A percentile compares a stretch with the other conserved stretches of the same genome.
Conservation (phyloP, 495 filamentous ascomycete genomes). For the Articulospora tetracladia region DNA sequence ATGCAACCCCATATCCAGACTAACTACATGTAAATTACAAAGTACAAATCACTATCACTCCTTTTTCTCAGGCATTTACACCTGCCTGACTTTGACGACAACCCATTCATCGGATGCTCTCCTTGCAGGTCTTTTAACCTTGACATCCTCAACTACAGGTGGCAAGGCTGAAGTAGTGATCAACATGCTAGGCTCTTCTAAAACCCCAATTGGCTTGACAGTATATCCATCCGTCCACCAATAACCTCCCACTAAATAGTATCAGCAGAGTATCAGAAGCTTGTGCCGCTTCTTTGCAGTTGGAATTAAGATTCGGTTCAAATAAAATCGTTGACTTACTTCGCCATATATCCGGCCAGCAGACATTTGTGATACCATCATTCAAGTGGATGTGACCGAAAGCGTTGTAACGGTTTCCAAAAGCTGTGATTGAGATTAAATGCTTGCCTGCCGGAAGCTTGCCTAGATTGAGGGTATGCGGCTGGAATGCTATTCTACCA, state of each 20-base stretch:
- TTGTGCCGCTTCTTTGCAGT: background rate
- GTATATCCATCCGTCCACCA: slow-evolving; percentile 13
- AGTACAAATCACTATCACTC: too few species aligned
- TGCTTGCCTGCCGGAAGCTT: slow-evolving; percentile 2
- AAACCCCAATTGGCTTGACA: slow-evolving; percentile 12
- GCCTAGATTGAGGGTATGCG: slow-evolving; percentile 14
- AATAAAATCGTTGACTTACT: slow-evolving; percentile 6
- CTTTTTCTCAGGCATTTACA: too few species aligned
- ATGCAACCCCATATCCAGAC: too few species aligned
- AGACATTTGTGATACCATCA: background rate
- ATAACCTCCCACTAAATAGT: background rate
- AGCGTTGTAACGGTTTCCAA: slow-evolving; percentile 25
- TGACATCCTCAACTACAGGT: background rate
- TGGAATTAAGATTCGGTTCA: background rate
- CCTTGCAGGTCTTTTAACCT: background rate
- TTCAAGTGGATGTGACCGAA: slow-evolving; percentile 25
- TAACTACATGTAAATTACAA: too few species aligned
- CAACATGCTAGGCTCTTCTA: background rate
- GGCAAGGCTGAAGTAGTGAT: background rate
- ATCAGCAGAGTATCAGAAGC: background rate
- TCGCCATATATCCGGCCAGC: slow-evolving; percentile 21
- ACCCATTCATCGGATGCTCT: background rate
- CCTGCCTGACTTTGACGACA: background rate
- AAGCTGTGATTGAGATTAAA: slow-evolving; percentile 17
- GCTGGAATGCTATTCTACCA: slow-evolving; percentile 23